Base-by-base conservation (phyloP, 2,329 filamentous ascomycete species). In the Microdochium bolleyi region DNA sequence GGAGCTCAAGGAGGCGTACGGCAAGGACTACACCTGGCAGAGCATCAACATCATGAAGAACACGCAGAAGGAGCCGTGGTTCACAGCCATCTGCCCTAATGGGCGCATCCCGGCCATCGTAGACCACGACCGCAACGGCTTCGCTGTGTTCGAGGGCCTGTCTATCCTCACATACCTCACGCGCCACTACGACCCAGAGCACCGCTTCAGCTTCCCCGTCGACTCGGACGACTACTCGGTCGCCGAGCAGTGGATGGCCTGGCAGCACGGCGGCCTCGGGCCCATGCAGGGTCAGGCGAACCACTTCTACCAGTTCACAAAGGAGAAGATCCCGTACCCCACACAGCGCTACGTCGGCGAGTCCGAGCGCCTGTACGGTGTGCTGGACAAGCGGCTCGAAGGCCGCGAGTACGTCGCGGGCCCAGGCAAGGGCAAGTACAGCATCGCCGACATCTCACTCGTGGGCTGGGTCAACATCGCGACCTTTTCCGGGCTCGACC, bases 341-440 rank as follows among this genome's bases (percentile, higher is more conserved):
- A 78, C 87, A 16, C 84, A 87, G 62, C 80, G 88, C 41, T 92
- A 92, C 67, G 75, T 85, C 51, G 89, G 87, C 61, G 89, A 92
- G 73, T 82, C 84, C 1, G 78, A 87, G 58, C 81, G 89, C 2
- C 75, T 92, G 1, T 92, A 91, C 68, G 79, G 84, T 24, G 75
- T 92, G 21, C 75, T 92, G 1, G 79, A 92, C 65, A 74, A 76
- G 61, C 84, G 85, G 51, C 80, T 92, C 14, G 60, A 60, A 14
- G 62, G 66, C 24, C 71, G 77, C 2, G 75, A 80, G 51, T 83
- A 71, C 56, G 62, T 82, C 7, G 79, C 75, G 2, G 85, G 85
- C 3, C 64, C 74, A 1, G 75, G 68, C 13, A 62, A 62, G 24
- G 78, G 82, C 58, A 80, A 78, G 61, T 83, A 76, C 67, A 82